Base-by-base conservation (phyloP, 1,139 yeast species). In the Lodderomyces orthopsilosis region DNA sequence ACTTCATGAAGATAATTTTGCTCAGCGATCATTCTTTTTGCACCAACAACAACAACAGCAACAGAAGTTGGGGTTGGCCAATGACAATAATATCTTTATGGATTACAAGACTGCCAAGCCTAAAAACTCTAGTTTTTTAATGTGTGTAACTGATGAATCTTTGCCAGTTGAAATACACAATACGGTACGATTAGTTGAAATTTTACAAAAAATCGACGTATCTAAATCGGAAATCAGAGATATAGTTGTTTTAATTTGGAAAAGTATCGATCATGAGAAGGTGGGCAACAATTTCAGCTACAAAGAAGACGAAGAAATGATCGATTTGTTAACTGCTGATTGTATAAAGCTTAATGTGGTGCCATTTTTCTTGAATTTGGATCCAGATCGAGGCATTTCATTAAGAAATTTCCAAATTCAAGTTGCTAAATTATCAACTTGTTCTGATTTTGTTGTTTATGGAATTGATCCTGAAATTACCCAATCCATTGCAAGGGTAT, bases 381-480 rank as follows among this genome's bases (percentile, higher is more conserved):
- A 82, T 51, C 91, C 94, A 1, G 77, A 71, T 42, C 63, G 72
- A 26, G 94, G 93, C 12, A 80, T 85, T 3, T 81, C 86, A 6
- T 67, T 85, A 40, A 72, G 95, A 48, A 86, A 86, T 58, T 88
- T 85, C 59, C 85, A 83, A 52, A 81, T 83, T 46, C 96, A 87
- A 62, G 87, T 80, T 7, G 75, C 86, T 18, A 87, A 85, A 56
- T 66, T 81, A 57, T 83, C 89, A 7, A 69, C 76, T 14, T 70
- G 85, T 26, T 77, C 91, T 0, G 95, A 87, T 57, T 76, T 86
- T 45, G 65, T 84, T 21, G 78, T 87, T 12, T 88, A 86, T 57
- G 59, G 65, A 46, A 70, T 79, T 12, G 32, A 45, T 15, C 45
- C 45, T 3, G 70, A 77, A 49, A 57, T 54, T 23, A 70, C 79